Evolutionary conservation across 2,329 filamentous ascomycete genomes (phyloP), one percentile per base, ranked within the genome.

Genomic region (Domatiomyces catenatus): DNA sequence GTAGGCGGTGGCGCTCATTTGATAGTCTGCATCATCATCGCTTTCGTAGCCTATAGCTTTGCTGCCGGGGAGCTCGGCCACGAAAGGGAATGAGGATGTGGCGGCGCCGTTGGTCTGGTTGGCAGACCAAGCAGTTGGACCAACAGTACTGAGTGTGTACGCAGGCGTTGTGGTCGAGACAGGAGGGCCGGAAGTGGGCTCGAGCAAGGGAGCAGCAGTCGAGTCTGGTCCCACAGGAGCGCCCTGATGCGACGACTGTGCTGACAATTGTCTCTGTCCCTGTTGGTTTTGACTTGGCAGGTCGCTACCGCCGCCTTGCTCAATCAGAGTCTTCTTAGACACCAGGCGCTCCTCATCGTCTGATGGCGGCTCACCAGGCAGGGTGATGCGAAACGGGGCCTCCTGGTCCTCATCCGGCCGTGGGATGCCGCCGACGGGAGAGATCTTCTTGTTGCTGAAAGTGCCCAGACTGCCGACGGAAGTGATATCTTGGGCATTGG

Each of bases 1-100:
- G 57, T 72, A 73, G 17, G 69, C 63, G 1, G 71, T 72, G n/a
- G 68, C 67, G 5, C 67, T 69, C 70, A 73, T 73, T 20, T 68
- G 53, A 28, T 71, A 66, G 50, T 72, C 68, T 3, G 22, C 8
- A 15, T 39, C 32, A 46, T 73, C 71, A 24, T 67, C 68, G 10
- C 63, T 65, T 51, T 68, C 63, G 48, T 69, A 58, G 62, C 42
- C 59, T 56, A 5, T 61, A 56, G 46, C 64, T 54, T 5, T 67
- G 61, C 5, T 69, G 57, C 52, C 59, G 6, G 56, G 55, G 18
- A 60, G 44, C 46, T 60, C 59, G 26, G 50, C 52, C 28, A 59
- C 48, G 26, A 48, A 32, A 10, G 50, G 5, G 66, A 64, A 15
- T 39, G 32, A 8, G 32, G 32, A 15, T 39, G 32, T 15, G 32